phyloP scores from a whole-genome alignment of 2,329 filamentous ascomycete species.

The Periconia sp. region DNA sequence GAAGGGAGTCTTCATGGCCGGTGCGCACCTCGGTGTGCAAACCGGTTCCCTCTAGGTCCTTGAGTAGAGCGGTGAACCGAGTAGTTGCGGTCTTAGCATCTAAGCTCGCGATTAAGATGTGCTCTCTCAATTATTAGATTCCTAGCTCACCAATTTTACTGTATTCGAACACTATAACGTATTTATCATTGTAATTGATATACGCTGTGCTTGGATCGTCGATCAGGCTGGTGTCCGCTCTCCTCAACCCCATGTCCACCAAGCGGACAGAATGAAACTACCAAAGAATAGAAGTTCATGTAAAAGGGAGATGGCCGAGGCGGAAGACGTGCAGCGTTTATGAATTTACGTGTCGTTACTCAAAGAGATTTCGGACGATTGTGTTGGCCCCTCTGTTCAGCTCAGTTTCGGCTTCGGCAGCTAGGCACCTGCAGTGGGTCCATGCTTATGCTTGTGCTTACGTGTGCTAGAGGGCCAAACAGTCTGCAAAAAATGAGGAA shows the following conservation, averaged over 20 bases:
- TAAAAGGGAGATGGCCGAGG: too few species aligned
- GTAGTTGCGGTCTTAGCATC: slow-evolving; percentile 25
- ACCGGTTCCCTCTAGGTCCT: slow-evolving; percentile 33
- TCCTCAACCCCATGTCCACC: slow-evolving; percentile 14
- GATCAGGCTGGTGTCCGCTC: slow-evolving; percentile 29
- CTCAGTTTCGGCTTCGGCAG: background rate
- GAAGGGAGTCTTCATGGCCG: slow-evolving; percentile 36
- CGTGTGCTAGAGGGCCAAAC: too few species aligned
- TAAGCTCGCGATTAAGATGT: slow-evolving; percentile 1
- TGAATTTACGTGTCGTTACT: too few species aligned
- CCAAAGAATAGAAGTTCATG: too few species aligned
- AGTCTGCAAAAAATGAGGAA: too few species aligned
- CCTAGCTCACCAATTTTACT: slow-evolving; percentile 22
- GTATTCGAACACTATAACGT: slow-evolving; percentile 40
- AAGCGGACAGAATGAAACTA: background rate
- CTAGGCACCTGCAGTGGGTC: background rate
- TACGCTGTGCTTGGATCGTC: slow-evolving; percentile 30
- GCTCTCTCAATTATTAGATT: background rate
- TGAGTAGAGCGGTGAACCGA: slow-evolving; percentile 27
- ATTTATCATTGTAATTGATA: slow-evolving; percentile 39
- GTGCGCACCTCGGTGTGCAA: slow-evolving; percentile 38
- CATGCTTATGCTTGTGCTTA: background rate
- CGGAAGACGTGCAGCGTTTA: background rate
- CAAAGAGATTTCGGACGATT: too few species aligned
- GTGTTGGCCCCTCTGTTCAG: background rate